These are phyloP conservation scores for Candida stauntonica DNA, from an alignment of 805 yeast species.

Conservation along the genomic window DNA sequence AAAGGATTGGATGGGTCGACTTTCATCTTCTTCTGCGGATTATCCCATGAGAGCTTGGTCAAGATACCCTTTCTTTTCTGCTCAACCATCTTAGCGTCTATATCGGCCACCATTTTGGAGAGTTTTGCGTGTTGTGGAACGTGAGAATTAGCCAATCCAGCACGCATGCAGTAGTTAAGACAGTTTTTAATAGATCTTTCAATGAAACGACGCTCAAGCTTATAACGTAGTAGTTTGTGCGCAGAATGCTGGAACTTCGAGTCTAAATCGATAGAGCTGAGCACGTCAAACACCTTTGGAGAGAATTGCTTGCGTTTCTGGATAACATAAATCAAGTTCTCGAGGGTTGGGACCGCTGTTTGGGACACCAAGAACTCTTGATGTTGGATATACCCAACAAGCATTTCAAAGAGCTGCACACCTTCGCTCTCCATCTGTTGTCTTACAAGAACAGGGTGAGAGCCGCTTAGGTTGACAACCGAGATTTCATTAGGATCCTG, in stretches of 20 bases:
- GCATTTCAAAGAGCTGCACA: constrained; percentile 57
- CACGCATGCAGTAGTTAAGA: constrained; percentile 36
- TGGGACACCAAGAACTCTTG: constrained; percentile 54
- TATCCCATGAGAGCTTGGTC: constrained; percentile 25
- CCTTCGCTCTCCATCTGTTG: constrained; percentile 65
- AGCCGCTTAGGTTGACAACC: constrained; percentile 25
- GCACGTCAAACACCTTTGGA: constrained; percentile 49
- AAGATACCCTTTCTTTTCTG: constrained; percentile 27
- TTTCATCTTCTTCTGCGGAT: constrained; percentile 24
- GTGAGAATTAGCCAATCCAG: constrained; percentile 27
- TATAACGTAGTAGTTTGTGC: constrained; percentile 36
- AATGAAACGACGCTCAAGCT: constrained; percentile 55
- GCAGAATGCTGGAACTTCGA: constrained; percentile 45
- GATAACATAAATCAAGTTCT: constrained; percentile 58
- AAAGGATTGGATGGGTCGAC: constrained; percentile 25
- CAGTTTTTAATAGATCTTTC: constrained; percentile 53
- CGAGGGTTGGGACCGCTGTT: constrained; percentile 61
- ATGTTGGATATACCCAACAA: constrained; percentile 52
- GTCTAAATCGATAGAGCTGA: constrained; percentile 60
- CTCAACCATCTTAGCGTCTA: constrained; percentile 24
- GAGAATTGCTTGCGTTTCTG: constrained; percentile 61
- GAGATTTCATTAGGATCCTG: constrained; percentile 21
- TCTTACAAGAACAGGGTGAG: constrained; percentile 62
- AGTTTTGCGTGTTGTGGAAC: constrained; percentile 17
- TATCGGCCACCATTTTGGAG: constrained; percentile 19